Base-by-base conservation (phyloP, 2,329 filamentous ascomycete species). In the Cladosporium phlei region DNA sequence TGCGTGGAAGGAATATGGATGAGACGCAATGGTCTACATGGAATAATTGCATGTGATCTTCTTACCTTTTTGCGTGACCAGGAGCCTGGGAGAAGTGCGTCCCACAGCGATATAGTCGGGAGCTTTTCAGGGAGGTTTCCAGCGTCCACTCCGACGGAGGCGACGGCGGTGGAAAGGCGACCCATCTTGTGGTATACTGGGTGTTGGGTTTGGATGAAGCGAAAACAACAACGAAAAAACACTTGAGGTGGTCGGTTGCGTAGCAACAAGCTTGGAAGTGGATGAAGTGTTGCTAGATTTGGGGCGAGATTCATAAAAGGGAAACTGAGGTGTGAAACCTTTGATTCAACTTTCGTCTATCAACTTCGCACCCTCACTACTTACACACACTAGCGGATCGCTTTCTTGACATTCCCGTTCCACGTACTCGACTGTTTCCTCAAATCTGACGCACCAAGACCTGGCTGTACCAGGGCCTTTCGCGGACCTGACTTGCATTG, bases 21-120 rank as follows among this genome's bases (percentile, higher is more conserved):
- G n/a, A n/a, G n/a, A n/a, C n/a, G n/a, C n/a, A n/a, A n/a, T n/a
- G n/a, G n/a, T n/a, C n/a, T n/a, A n/a, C n/a, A n/a, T n/a, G n/a
- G n/a, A n/a, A n/a, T n/a, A n/a, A n/a, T n/a, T n/a, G 24, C 24
- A 25, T 25, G 24, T 25, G 24, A 25, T 25, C 8, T 33, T 9
- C 24, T 40, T 45, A 37, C 42, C 32, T 45, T 28, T 17, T 19
- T 30, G n/a, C 16, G 12, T 9, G 32, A 29, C 32, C 22, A 34
- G 1, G 45, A 47, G 20, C 51, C 39, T 11, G 61, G 60, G 9
- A 63, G 49, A 8, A 64, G 50, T n/a, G 57, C 56, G 38, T 63
- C 61, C n/a, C 60, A 50, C 14, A 62, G 20, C 2, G 61, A 64
- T n/a, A 64, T 46, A 16, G 46, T 52, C 3, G 61, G 61, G 1